phyloP scores from a whole-genome alignment of 2,329 filamentous ascomycete genomes.

The Lachnellula cervina region DNA sequence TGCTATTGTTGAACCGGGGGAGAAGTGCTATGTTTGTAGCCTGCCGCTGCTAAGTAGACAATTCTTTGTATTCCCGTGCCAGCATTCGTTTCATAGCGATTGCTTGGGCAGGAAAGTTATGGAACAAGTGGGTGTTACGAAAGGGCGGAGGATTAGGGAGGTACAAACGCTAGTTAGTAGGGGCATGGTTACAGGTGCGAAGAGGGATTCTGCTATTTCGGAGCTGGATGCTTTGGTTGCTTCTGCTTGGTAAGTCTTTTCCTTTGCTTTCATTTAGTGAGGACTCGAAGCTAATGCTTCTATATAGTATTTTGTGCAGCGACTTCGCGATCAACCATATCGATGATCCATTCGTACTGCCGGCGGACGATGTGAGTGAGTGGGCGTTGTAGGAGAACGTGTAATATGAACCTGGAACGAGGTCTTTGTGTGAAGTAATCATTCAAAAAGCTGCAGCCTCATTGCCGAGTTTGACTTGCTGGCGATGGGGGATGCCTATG shows the following conservation, averaged over 20 bases:
- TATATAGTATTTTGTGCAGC: conserved; percentile 79
- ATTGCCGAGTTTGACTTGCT: too few species aligned
- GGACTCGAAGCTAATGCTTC: conserved; percentile 1
- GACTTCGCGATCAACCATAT: conserved; percentile 93
- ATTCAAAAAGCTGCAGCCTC: neutral
- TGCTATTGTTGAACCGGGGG: conserved; percentile 92
- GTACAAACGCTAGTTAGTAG: conserved; percentile 79
- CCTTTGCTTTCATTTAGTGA: neutral
- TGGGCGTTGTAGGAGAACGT: conserved; percentile 53
- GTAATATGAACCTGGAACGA: conserved; percentile 1
- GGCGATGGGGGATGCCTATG: too few species aligned
- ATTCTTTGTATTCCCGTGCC: conserved; percentile 98
- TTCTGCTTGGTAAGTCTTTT: conserved; percentile 67
- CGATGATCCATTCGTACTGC: conserved; percentile 82
- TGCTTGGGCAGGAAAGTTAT: conserved; percentile 84
- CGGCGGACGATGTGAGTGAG: conserved; percentile 68
- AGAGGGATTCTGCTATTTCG: conserved; percentile 75
- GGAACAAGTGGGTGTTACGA: conserved; percentile 71
- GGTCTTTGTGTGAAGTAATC: neutral
- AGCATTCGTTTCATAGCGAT: conserved; percentile 96
- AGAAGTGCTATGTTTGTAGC: conserved; percentile 85
- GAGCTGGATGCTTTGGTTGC: conserved; percentile 92
- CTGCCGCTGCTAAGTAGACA: conserved; percentile 82
- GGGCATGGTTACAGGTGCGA: conserved; percentile 63
- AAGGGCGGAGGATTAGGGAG: conserved; percentile 76